A percentile compares a stretch with the other conserved stretches of the same genome.
phyloP scores from a whole-genome alignment of 192 early-diverging fungal species.

The Chytriomyces sp. region DNA sequence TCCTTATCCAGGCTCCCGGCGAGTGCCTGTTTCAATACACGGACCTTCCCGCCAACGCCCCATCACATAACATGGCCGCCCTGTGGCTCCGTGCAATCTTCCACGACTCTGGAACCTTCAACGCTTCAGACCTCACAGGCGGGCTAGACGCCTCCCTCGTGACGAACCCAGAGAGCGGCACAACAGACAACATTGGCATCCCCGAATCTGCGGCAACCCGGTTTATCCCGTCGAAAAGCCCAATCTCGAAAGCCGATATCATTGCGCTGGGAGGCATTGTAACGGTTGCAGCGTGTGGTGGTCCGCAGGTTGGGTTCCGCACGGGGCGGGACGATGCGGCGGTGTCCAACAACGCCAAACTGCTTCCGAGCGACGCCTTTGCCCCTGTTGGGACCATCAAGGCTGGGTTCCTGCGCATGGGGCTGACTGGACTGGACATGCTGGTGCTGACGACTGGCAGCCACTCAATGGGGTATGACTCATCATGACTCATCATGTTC shows the following conservation, averaged over 20 bases:
- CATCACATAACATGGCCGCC: constrained; percentile 44
- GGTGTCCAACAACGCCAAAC: neutral
- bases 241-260: constrained; percentile 37
- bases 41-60: constrained; percentile 25
- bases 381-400: neutral
- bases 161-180: neutral
- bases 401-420: constrained; percentile 21
- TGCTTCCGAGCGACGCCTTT: constrained; percentile 24
- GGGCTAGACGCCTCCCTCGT: constrained; percentile 36
- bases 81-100: constrained; percentile 46
- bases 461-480: constrained; percentile 41
- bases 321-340: constrained; percentile 14
- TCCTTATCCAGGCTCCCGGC: constrained; percentile 6
- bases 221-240: constrained; percentile 4
- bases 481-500: neutral
- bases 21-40: constrained; percentile 23
- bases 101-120: constrained; percentile 39
- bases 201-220: constrained; percentile 12
- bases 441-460: constrained; percentile 36
- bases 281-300: constrained; percentile 39
- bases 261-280: constrained; percentile 44
- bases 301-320: constrained; percentile 32
- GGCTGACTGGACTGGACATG: constrained; percentile 36
- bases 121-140: constrained; percentile 10
- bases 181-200: constrained; percentile 21